Base-by-base conservation (phyloP, 441 rosid genomes). In the Gossypium gossypioides region DNA sequence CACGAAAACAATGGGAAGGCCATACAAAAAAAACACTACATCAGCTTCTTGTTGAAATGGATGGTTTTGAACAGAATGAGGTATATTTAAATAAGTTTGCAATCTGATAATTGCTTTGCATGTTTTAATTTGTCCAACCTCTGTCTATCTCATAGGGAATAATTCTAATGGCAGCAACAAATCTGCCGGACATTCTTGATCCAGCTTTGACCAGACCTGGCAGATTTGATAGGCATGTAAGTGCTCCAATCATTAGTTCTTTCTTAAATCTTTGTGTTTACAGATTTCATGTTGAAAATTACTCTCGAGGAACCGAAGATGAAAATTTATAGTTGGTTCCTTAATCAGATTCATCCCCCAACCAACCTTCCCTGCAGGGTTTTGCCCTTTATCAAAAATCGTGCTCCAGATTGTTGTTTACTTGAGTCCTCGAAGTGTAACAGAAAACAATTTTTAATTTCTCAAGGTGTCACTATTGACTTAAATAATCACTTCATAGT, bases 171-270 rank as follows among this genome's bases (percentile, higher is more conserved):
- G 99, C 97, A 74, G 99, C 99, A 60, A 95, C 99, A 77, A 95
- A 92, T 81, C 91, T 95, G 81, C 96, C 99, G 15, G 99, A 92
- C 76, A 92, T 95, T 78, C 97, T 92, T 78, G 99, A 95, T 85
- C 97, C 99, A 62, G 99, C 99, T 74, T 87, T 92, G 88, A 95
- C 97, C 68, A 89, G 99, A 83, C 99, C 97, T 76, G 97, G 99
- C 79, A 89, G 99, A 91, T 95, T 95, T 71, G 99, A 95, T 77
- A 83, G 97, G 73, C 99, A 88, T 91, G 99, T 92, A 84, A 88
- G 99, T 85, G 78, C 56, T 69, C 76, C 66, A 61, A 8, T 68
- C 29, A 18, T 68, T 22, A 44, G 1, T 13, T 32, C 15, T 65
- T 44, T 44, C 6, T 65, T 65, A 9, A 65, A 54, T 44, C 69